Evolutionary conservation across 129 eudicot species (phyloP), one percentile per base, ranked within the genome.

Genomic region (Flaveria robusta): DNA sequence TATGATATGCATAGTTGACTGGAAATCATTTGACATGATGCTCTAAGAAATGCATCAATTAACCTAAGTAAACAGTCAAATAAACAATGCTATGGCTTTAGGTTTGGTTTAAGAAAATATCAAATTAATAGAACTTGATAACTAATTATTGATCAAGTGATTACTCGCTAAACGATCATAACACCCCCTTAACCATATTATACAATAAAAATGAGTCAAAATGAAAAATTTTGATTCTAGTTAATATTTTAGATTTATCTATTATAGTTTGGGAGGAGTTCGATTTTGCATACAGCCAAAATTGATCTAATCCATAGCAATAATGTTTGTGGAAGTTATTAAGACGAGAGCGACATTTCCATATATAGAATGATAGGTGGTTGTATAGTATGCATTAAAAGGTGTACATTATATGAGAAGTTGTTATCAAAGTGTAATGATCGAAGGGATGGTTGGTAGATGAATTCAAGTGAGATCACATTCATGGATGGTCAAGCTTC

Each of bases 401-500:
- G 45, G 23, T 46, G 79, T 63, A 64, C 70, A 64, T 75, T 43
- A 64, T 37, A 46, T 63, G 50, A 45, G 18, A 63, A 66, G 56
- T 22, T 77, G 70, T 29, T 47, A 63, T 20, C 59, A 16, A 47
- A n/a, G 75, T 41, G 68, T 27, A 63, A 4, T 63, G 54, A 70
- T 37, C 45, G 64, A 60, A 47, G 24, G 37, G 45, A 76, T 68
- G 69, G 75, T 77, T 23, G 83, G 83, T 79, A 42, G 74, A 55
- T 72, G 83, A 65, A 79, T 72, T 72, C 50, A 55, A 72, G 68
- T 73, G 49, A 64, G 51, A 73, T 43, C 26, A 56, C 63, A 79
- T 79, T 79, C 65, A 79, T 72, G 74, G 18, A 79, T 52, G 59
- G 69, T 66, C 74, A 79, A 71, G 29, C 72, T 59, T 49, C 39